Evolutionary conservation across 2,329 filamentous ascomycete genomes (phyloP).

Genomic region (Calycina marina): DNA sequence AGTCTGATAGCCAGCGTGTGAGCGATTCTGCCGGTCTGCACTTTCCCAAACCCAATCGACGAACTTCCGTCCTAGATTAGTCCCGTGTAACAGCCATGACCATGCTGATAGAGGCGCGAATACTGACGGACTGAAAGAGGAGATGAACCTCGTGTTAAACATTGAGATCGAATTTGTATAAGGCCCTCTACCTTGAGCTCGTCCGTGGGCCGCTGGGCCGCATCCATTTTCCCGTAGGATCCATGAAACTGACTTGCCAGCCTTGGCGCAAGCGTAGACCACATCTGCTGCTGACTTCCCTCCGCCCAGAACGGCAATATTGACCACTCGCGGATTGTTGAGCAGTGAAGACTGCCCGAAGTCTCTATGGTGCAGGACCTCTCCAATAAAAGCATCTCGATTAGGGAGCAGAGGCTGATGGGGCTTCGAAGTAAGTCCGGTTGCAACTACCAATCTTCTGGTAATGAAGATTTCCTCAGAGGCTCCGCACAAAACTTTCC

Average conservation of each 20-base stretch:
- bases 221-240: constrained; percentile 21
- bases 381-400: constrained; percentile 17
- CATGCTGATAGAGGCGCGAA: too few relatives aligned
- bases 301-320: constrained; percentile 23
- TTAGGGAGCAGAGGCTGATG: constrained; percentile 21
- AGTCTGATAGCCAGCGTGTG: too few relatives aligned
- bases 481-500: constrained; percentile 3
- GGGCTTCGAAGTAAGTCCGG: constrained; percentile 10
- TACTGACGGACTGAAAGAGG: too few relatives aligned
- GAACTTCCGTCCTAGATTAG: too few relatives aligned
- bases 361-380: constrained; percentile 22
- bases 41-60: too few relatives aligned
- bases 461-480: neutral
- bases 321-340: constrained; percentile 9
- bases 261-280: constrained; percentile 23
- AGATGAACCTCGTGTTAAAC: too few relatives aligned
- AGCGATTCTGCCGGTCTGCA: too few relatives aligned
- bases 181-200: too few relatives aligned
- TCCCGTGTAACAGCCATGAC: too few relatives aligned
- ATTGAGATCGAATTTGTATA: too few relatives aligned
- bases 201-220: too few relatives aligned
- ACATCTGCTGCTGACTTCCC: constrained; percentile 27
- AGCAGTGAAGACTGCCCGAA: constrained; percentile 21
- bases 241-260: constrained; percentile 23
- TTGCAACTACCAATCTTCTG: constrained; percentile 7